These are phyloP conservation scores for Mitragyna speciosa DNA, from an alignment of 257 asterid species.

Conservation along the genomic window DNA sequence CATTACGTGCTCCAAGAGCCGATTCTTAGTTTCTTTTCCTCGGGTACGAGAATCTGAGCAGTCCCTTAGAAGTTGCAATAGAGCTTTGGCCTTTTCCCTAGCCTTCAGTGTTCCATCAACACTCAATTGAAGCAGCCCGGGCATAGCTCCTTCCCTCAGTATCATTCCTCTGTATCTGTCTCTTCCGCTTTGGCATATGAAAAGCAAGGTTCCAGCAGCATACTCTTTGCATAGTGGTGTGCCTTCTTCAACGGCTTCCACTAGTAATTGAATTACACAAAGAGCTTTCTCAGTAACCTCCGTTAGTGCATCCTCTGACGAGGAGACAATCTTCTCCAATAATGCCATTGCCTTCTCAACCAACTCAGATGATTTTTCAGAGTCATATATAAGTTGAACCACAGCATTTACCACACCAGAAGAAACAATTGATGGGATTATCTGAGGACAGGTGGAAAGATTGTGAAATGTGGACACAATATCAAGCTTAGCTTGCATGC, in stretches of 20 bases:
- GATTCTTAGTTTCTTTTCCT: slow-evolving; percentile 39
- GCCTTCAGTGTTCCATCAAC: slow-evolving; percentile 66
- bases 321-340: slow-evolving; percentile 54
- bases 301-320: slow-evolving; percentile 50
- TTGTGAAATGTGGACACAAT: slow-evolving; percentile 61
- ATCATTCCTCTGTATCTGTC: slow-evolving; percentile 68
- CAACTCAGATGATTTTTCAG: slow-evolving; percentile 50
- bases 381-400: slow-evolving; percentile 34
- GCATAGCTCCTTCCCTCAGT: slow-evolving; percentile 75
- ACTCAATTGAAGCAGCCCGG: slow-evolving; percentile 73
- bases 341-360: slow-evolving; percentile 59
- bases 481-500: slow-evolving; percentile 57
- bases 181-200: slow-evolving; percentile 54
- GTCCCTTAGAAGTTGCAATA: slow-evolving; percentile 71
- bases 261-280: slow-evolving; percentile 48
- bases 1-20: slow-evolving; percentile 59
- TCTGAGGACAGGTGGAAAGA: slow-evolving; percentile 56
- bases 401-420: slow-evolving; percentile 44
- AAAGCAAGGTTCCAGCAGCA: slow-evolving; percentile 55
- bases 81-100: slow-evolving; percentile 61
- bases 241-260: slow-evolving; percentile 83
- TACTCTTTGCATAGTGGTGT: slow-evolving; percentile 56
- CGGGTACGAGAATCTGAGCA: slow-evolving; percentile 36
- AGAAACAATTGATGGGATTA: slow-evolving; percentile 40
- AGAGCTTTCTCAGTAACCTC: slow-evolving; percentile 49